phyloP scores from a whole-genome alignment of 1,139 yeast genomes.

The Fermentozyma sake region DNA sequence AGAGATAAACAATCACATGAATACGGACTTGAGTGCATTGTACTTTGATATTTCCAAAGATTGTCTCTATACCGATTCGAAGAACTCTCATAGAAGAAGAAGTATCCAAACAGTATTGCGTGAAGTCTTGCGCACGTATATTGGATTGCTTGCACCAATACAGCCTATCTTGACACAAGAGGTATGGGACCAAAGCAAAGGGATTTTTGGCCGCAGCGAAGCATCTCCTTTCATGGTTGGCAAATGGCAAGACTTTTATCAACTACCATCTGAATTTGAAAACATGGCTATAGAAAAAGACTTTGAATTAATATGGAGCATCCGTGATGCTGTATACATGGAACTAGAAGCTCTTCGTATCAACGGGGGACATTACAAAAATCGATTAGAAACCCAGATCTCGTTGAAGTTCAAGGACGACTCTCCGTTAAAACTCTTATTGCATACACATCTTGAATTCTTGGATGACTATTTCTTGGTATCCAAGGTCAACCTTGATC shows the following conservation, averaged over 20 bases:
- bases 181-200: constrained; percentile 63
- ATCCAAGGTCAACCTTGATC: constrained; percentile 47
- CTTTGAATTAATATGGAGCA: constrained; percentile 38
- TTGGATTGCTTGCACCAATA: constrained; percentile 71
- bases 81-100: constrained; percentile 47
- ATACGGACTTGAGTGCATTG: constrained; percentile 69
- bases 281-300: constrained; percentile 30
- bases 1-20: constrained; percentile 66
- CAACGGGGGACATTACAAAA: constrained; percentile 46
- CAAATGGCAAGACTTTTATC: constrained; percentile 27
- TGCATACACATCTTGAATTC: constrained; percentile 22
- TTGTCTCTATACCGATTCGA: constrained; percentile 67
- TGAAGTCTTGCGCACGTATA: constrained; percentile 57
- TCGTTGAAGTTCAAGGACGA: constrained; percentile 24
- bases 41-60: constrained; percentile 89
- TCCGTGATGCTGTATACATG: constrained; percentile 48
- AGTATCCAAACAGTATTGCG: constrained; percentile 70
- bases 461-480: constrained; percentile 63
- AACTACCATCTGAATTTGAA: constrained; percentile 22
- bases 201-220: constrained; percentile 22
- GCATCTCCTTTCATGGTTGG: constrained; percentile 54
- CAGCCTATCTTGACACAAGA: constrained; percentile 84
- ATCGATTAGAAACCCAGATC: constrained; percentile 60
- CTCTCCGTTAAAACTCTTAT: constrained; percentile 8
- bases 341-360: constrained; percentile 29